Evolutionary conservation across 2,329 filamentous ascomycete species (phyloP), one percentile per base, ranked within the genome.

Genomic region (Purpureocillium lavendulum): DNA sequence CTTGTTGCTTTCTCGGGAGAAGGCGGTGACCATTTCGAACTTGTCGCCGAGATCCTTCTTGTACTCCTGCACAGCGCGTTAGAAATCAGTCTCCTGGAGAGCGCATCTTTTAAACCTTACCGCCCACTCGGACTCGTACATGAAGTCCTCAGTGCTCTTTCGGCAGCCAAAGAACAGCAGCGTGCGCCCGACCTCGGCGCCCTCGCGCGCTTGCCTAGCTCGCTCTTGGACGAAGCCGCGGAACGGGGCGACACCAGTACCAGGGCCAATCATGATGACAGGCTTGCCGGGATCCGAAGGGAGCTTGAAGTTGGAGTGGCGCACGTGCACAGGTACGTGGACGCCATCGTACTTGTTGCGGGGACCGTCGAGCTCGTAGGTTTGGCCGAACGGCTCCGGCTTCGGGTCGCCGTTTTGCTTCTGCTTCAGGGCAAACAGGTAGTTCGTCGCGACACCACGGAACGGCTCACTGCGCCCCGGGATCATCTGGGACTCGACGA

Each of bases 231-330:
- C 75, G 59, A 98, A 98, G 7, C 76, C 92, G 50, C 92, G 82
- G 80, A 98, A 96, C 14, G 92, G 92, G 18, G 92, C 92, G 40
- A 96, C 88, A 70, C 92, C 92, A 39, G 92, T 97, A 58, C 92
- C 92, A 11, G 92, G 92, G 17, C 92, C 92, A 51, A 97, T 80
- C 81, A 96, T 89, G 61, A 98, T 94, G 52, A 98, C 71, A 24
- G 92, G 92, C 66, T 94, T 94, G 36, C 84, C 79, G 4, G 92
- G 88, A 55, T 98, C 89, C 13, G 92, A 96, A 8, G 92, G 92
- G 24, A 98, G 78, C 71, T 97, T 97, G 78, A 98, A 98, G 71
- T 97, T 98, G 48, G 92, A 97, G 67, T 96, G 90, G 48, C 92
- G 87, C 43, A 98, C 81, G 58, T 98, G 92, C 12, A 98, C 87